A percentile compares a stretch with the other conserved stretches of the same genome.
Conservation (phyloP, 1,139 yeast genomes). For the Saccharomyces pastorianus region DNA sequence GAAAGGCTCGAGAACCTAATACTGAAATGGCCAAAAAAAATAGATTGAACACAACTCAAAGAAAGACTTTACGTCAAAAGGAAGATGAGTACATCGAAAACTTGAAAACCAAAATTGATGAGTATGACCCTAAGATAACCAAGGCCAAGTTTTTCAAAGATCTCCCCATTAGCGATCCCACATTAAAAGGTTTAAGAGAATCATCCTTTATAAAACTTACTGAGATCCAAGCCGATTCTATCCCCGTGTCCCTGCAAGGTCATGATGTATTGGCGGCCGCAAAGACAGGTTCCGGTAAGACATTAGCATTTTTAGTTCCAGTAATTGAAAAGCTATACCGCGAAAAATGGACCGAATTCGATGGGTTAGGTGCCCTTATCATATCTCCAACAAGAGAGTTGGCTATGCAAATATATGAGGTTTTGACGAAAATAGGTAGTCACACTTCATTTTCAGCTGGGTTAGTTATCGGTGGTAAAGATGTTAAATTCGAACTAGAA, state of each 20-base stretch:
- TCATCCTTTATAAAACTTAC: conserved; percentile 69
- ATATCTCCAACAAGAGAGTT: conserved; percentile 91
- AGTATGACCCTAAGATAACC: conserved; percentile 38
- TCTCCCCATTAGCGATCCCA: conserved; percentile 62
- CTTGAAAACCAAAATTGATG: conserved; percentile 43
- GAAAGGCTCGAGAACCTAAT: background rate
- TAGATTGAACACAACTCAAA: conserved; percentile 35
- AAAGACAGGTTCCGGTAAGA: conserved; percentile 93
- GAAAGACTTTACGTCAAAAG: conserved; percentile 34
- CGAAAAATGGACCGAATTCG: conserved; percentile 75
- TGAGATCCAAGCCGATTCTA: conserved; percentile 75
- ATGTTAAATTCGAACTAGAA: conserved; percentile 77
- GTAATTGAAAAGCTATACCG: conserved; percentile 64
- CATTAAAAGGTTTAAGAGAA: conserved; percentile 65
- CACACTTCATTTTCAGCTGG: conserved; percentile 84
- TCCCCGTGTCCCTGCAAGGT: conserved; percentile 71
- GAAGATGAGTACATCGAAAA: conserved; percentile 42
- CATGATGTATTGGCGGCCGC: conserved; percentile 89
- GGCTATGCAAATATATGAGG: conserved; percentile 91
- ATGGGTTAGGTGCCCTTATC: conserved; percentile 88
- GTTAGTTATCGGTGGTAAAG: conserved; percentile 93
- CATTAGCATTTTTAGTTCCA: conserved; percentile 85
- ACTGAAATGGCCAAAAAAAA: conserved; percentile 37
- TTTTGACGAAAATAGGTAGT: conserved; percentile 74
- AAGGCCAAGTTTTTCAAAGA: conserved; percentile 46